Base-by-base conservation (phyloP, 768 basidiomycete species). In the Calocybe indica region DNA sequence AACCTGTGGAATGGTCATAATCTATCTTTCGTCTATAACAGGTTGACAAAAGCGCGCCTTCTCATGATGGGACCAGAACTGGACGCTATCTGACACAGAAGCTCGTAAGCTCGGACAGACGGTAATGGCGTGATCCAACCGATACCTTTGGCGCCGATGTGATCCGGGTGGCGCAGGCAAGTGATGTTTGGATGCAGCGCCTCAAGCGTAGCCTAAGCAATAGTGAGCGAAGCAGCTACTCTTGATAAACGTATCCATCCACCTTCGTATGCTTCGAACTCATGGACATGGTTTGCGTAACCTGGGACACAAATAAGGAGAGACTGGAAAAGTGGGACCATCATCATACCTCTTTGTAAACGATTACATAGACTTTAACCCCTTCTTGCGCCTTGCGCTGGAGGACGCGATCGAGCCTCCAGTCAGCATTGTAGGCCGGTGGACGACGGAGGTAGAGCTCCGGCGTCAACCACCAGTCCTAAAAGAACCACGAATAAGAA, bases 381-480 rank as follows among this genome's bases (percentile, higher is more conserved):
- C 95, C 96, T 57, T 95, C 71, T 59, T 91, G 74, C 0, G 96
- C 96, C 67, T 97, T 97, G 45, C 85, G 79, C 64, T 88, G 72
- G 43, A 98, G 73, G 9, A 98, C 61, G 32, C 81, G 70, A 62
- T 99, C 96, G 28, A 99, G 76, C 22, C 96, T 78, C 82, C 85
- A 99, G 65, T 96, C 83, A 5, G 85, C 83, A 60, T 90, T 76
- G 55, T 81, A 67, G 0, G 90, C 88, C 5, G 94, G 85, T 1
- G 95, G 96, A 8, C 96, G 88, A 45, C 95, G 85, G 34, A 98
- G 83, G 67, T 92, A 96, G 3, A 98, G 68, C 61, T 98, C 95
- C 1, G 95, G 95, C 0, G 89, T 88, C 51, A 98, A 78, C 93
- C 93, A 94, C 91, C 89, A 90, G 54, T 89, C 86, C 82, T 87